Base-by-base conservation (phyloP, 2,329 filamentous ascomycete genomes). In the Aspergillus tubingensis region DNA sequence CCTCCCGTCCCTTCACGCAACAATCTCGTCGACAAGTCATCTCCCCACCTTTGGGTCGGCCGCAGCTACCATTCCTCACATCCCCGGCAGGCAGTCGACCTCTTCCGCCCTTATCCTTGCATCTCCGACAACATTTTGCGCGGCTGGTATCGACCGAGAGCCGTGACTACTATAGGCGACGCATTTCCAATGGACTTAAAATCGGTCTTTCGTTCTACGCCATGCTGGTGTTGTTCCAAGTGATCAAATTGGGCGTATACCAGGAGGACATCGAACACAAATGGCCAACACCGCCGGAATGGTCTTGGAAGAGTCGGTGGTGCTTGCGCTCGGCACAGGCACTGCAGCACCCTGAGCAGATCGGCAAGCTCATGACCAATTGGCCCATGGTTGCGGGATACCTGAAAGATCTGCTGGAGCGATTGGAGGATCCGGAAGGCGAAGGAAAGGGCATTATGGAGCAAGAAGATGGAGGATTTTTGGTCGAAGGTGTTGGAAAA, bases 241-340 rank as follows among this genome's bases (percentile, higher is more conserved):
- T 90, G 8, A 85, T 88, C 41, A 83, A 84, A 65, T 85, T 87
- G 64, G 88, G 88, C 15, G 72, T 92, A 38, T 83, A 89, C 70
- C 88, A 93, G 70, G 91, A 96, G 75, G 80, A 83, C 62, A 81
- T 91, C 48, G 92, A 97, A 77, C 84, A 88, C 51, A 81, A 85
- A 55, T 91, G 88, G 72, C 92, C 92, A 0, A 93, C 91, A 1
- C 93, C 94, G 1, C 84, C 85, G 25, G 93, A 96, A 73, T 97
- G 93, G 92, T 80, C 80, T 0, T 89, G 87, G 74, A 77, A 86
- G 65, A 91, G 89, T 49, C 83, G 92, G 23, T 85, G 89, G 76
- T 81, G 83, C 41, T 82, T 91, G 63, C 85, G 91, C 43, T 83
- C 85, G 54, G 90, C 89, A 3, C 81, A 83, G 67, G 84, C 83